Evolutionary conservation across 306 rosid genomes (phyloP), one percentile per base, ranked within the genome.

Genomic region (Mucuna pruriens): DNA sequence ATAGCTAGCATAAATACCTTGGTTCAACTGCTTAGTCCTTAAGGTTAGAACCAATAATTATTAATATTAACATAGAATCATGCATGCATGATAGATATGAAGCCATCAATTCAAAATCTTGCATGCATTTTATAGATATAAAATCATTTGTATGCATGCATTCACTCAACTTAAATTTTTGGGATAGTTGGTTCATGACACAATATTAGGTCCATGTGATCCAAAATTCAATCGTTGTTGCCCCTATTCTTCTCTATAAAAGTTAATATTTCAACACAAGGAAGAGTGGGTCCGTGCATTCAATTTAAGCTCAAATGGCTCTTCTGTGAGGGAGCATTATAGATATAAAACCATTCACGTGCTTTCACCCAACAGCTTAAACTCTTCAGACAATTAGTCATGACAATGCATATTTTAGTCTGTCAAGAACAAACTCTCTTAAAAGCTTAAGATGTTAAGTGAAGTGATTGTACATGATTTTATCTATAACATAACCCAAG

Each of bases 331-430:
- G 29, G 73, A 25, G 22, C 64, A 20, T 49, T 2, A 49, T 49
- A 34, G 36, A 64, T 48, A 34, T 49, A 42, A 68, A 78, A 68
- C 31, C 58, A 55, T 55, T 68, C n/a, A 52, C 39, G 19, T 48
- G 22, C 45, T 66, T 78, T 16, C 67, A 39, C 68, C 45, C n/a
- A 78, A 39, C 17, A 16, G 10, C 46, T 78, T 51, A 9, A 52
- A 54, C 33, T 10, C 16, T 68, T 67, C n/a, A 52, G 45, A 39
- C 4, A 51, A 25, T 34, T 34, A 15, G 42, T 55, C 66, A 23
- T 39, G 29, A 34, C 51, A 78, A 80, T 15, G 78, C 40, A 77
- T 78, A 39, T 63, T 33, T 33, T 49, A 76, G 45, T 63, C 66
- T 65, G n/a, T 77, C 23, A 64, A 65, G 75, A 65, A 66, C 16